Conservation (phyloP, 768 basidiomycete species). For the Nidularia pulvinata region DNA sequence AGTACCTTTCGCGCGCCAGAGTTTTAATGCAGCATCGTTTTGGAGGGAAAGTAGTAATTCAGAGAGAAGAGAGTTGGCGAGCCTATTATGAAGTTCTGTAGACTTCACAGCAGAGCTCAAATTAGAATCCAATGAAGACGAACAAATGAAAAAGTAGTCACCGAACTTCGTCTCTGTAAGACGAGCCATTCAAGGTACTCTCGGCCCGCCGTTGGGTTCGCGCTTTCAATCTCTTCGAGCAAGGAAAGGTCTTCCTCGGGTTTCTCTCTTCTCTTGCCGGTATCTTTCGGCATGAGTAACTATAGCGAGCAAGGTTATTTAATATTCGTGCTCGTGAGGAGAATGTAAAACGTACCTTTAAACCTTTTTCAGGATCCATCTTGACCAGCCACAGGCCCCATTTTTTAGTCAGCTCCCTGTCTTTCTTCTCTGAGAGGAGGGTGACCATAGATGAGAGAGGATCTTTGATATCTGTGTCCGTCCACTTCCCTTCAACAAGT, state of each 20-base stretch:
- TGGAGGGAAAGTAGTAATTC: slow-evolving; percentile 48
- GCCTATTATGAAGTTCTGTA: slow-evolving; percentile 57
- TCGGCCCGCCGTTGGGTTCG: slow-evolving; percentile 59
- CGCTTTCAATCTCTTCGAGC: slow-evolving; percentile 54
- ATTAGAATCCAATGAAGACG: not conserved
- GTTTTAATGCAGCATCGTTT: slow-evolving; percentile 50
- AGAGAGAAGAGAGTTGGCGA: slow-evolving; percentile 57
- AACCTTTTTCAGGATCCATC: slow-evolving; percentile 64
- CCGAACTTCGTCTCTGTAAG: slow-evolving; percentile 62
- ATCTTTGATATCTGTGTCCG: slow-evolving; percentile 61
- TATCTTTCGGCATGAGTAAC: slow-evolving; percentile 60
- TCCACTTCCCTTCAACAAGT: slow-evolving; percentile 65
- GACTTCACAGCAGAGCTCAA: slow-evolving; percentile 33
- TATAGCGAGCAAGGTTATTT: slow-evolving; percentile 18
- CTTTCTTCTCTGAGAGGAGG: slow-evolving; percentile 55
- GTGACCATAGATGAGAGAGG: slow-evolving; percentile 61
- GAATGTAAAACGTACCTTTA: slow-evolving; percentile 49
- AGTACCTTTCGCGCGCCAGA: slow-evolving; percentile 75
- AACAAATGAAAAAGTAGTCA: slow-evolving; percentile 20
- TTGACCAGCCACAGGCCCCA: slow-evolving; percentile 85
- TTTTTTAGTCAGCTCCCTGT: slow-evolving; percentile 60
- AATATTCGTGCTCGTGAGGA: slow-evolving; percentile 1
- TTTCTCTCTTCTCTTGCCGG: slow-evolving; percentile 51
- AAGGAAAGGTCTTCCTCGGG: slow-evolving; percentile 61
- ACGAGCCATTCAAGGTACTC: slow-evolving; percentile 84